Base-by-base conservation (phyloP, 179 eudicot genomes). In the Gypsophila paniculata region DNA sequence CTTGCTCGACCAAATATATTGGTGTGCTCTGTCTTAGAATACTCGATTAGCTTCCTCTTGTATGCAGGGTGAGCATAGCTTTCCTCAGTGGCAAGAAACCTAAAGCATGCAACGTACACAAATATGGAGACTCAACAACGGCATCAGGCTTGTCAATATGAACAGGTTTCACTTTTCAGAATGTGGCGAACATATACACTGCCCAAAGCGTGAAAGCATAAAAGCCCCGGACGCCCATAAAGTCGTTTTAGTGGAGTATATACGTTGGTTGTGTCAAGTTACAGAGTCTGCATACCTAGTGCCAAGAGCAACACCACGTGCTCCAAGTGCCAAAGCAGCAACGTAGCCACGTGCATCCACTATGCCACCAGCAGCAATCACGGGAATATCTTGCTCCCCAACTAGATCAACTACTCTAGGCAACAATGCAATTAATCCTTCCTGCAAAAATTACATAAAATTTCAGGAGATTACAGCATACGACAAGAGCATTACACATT, bases 351-450 rank as follows among this genome's bases (percentile, higher is more conserved):
- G 93, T 29, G 81, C 91, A 71, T 93, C 98, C 69, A 89, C 89
- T 44, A 93, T 91, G 51, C 97, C 97, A 10, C 98, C 98, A 51
- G 97, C 98, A 85, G 98, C 98, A 65, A 93, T 89, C 53, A 89
- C 79, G 0, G 97, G 93, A 72, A 91, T 85, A 78, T 81, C 83
- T 62, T 70, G 79, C 60, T 68, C 85, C 23, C 86, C 86, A 21
- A 88, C 87, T 60, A 93, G 81, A 71, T 93, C 96, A 49, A 84
- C 91, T 61, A 89, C 85, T 74, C 90, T 77, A 18, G 98, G 98
- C 70, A 93, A 72, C 81, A 93, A 81, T 36, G 96, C 66, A 51
- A 89, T 74, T 66, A 93, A 72, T 14, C 86, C 87, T 70, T 91
- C 98, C 98, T 93, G 84, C 67, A 64, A 32, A 71, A 7, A 46